These are phyloP conservation scores for Pichia cactophila DNA, from an alignment of 1,139 yeast species.

Conservation along the genomic window DNA sequence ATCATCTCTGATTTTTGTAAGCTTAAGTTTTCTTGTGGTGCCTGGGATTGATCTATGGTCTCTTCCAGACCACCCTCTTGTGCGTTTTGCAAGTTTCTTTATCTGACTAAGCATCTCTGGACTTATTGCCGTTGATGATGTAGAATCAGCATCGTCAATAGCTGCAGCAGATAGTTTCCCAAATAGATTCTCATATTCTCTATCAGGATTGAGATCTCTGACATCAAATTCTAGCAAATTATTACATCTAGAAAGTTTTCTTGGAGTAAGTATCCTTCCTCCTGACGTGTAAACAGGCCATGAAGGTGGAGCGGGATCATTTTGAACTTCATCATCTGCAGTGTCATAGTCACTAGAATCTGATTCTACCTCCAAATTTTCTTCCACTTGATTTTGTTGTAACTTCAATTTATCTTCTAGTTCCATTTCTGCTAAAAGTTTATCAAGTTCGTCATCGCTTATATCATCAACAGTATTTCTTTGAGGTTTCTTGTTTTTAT, in stretches of 20 bases:
- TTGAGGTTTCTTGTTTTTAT: slow-evolving; percentile 7
- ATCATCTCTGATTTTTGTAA: slow-evolving; percentile 72
- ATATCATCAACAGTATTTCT: slow-evolving; percentile 13
- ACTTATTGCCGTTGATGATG: slow-evolving; percentile 49
- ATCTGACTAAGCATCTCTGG: slow-evolving; percentile 63
- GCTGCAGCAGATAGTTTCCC: slow-evolving; percentile 67
- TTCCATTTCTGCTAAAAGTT: slow-evolving; percentile 13
- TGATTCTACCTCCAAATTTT: slow-evolving; percentile 7
- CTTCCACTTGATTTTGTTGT: slow-evolving; percentile 12
- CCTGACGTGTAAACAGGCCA: slow-evolving; percentile 32
- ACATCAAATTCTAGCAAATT: slow-evolving; percentile 40
- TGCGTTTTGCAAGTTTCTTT: slow-evolving; percentile 51
- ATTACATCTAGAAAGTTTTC: slow-evolving; percentile 33
- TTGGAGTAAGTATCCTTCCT: slow-evolving; percentile 39
- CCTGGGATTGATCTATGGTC: slow-evolving; percentile 72
- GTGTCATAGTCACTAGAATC: slow-evolving; percentile 15
- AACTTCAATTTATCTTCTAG: slow-evolving; percentile 8
- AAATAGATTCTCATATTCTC: slow-evolving; percentile 65
- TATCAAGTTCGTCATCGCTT: slow-evolving; percentile 18
- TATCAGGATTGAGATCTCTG: slow-evolving; percentile 68
- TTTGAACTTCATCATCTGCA: slow-evolving; percentile 17
- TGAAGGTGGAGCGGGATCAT: slow-evolving; percentile 23
- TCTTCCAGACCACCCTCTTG: slow-evolving; percentile 79
- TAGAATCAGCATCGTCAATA: slow-evolving; percentile 65
- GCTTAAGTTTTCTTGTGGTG: slow-evolving; percentile 53